These are phyloP conservation scores for Helotiales sp. DNA, from an alignment of 2,329 filamentous ascomycete genomes.

Conservation along the genomic window DNA sequence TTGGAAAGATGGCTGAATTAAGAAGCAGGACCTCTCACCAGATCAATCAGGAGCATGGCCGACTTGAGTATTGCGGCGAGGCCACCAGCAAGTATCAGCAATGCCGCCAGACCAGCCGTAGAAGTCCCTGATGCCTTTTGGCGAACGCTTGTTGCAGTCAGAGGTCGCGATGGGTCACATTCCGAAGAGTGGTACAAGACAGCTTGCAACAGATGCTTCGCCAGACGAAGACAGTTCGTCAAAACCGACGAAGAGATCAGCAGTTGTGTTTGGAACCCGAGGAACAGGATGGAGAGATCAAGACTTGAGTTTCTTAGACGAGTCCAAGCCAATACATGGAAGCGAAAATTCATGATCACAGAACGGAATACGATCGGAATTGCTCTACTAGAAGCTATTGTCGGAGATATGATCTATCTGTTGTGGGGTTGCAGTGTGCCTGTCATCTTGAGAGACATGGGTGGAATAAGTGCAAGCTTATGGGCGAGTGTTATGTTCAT, in stretches of 20 bases:
- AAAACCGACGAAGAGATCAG: not conserved
- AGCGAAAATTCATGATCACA: not conserved
- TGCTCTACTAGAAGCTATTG: not conserved
- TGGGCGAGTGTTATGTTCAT: not conserved
- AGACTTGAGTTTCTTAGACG: not conserved
- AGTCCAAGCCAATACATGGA: not conserved
- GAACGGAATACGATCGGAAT: not conserved
- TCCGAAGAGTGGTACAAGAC: not conserved
- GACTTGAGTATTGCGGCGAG: not conserved
- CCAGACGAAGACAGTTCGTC: not conserved
- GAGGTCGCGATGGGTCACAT: not conserved
- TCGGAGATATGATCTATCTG: not conserved
- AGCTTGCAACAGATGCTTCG: not conserved
- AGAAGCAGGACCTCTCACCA: not conserved
- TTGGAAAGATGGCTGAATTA: not conserved
- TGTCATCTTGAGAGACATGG: not conserved
- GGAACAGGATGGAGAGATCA: not conserved
- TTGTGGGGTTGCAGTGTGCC: not conserved
- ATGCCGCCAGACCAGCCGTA: not conserved
- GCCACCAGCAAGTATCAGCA: not conserved
- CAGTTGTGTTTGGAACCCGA: not conserved
- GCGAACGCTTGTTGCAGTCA: not conserved
- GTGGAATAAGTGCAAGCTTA: not conserved
- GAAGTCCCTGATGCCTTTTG: not conserved
- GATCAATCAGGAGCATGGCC: not conserved